Base-by-base conservation (phyloP, 345 rosid genomes). In the Acer campestre region DNA sequence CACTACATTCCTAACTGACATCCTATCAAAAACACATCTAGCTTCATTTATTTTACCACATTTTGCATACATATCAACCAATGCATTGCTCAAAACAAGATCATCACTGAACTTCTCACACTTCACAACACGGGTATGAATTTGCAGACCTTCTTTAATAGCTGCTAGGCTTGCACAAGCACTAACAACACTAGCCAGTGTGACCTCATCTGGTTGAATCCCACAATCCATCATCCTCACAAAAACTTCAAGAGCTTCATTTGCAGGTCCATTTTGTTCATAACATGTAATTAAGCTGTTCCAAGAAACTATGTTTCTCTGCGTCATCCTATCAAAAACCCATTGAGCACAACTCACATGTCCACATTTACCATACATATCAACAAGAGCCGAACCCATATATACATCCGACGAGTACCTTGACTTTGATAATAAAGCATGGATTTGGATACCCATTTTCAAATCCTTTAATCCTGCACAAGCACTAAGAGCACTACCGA, bases 51-150 rank as follows among this genome's bases (percentile, higher is more conserved):
- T 73, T 65, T 76, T 84, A 40, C 84, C 76, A 70, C 97, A 91
- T 76, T 93, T 93, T 23, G 93, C 90, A 49, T 93, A 91, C 97
- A 91, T 90, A 80, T 91, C 98, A 67, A 93, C 98, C 83, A 93
- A 83, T 0, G 96, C 93, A 82, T 95, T 92, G 73, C 93, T 80
- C 79, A 91, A 84, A 48, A 95, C 85, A 71, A 92, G 84, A 71
- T 95, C 98, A 74, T 81, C 80, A 84, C 95, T 86, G 40, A 85
- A 80, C 77, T 85, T 89, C 40, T 84, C 80, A n/a, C 58, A 79
- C 83, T 85, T 92, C 62, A 86, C 74, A 75, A 91, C 90, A 46
- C 78, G 75, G 16, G 90, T 84, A 56, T 93, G 98, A 86, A 93
- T 88, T 84, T 89, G 89, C 83, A 29, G 67, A 56, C 97, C 98